Evolutionary conservation across 371 early-diverging fungal genomes (phyloP).

Genomic region (Mortierella sp.): DNA sequence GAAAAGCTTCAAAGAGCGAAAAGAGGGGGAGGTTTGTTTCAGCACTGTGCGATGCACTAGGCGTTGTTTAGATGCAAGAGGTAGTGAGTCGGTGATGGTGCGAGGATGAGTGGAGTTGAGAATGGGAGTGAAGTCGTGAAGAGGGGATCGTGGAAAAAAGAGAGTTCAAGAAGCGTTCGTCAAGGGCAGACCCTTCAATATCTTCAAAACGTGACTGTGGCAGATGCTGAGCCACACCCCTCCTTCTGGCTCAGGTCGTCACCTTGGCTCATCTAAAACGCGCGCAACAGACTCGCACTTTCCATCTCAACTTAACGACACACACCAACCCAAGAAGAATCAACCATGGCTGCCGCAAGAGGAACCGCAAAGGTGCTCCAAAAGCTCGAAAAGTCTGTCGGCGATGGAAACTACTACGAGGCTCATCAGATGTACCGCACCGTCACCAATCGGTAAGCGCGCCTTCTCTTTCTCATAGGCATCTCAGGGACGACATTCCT

Average conservation of each 20-base stretch:
- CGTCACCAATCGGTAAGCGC: slow-evolving; percentile 83
- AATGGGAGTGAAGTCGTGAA: not conserved
- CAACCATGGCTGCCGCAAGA: slow-evolving; percentile 61
- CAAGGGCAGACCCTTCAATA: not conserved
- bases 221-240: slow-evolving; percentile 1
- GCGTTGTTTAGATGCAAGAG: not conserved
- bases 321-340: not conserved
- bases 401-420: slow-evolving; percentile 90
- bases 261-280: not conserved
- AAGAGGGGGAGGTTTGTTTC: not conserved
- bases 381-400: slow-evolving; percentile 77
- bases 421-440: slow-evolving; percentile 96
- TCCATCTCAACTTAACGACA: not conserved
- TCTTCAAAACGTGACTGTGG: slow-evolving; percentile 4
- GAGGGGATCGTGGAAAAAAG: slow-evolving; percentile 3
- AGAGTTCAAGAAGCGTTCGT: not conserved
- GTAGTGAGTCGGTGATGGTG: not conserved
- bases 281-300: slow-evolving; percentile 29
- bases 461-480: not conserved
- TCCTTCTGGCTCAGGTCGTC: not conserved
- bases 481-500: not conserved
- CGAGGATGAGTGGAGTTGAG: not conserved
- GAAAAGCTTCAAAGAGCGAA: not conserved
- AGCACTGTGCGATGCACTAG: not conserved
- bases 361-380: slow-evolving; percentile 80